Evolutionary conservation across 192 early-diverging fungal genomes (phyloP).

Genomic region (Rhizoclosmatium sp.): DNA sequence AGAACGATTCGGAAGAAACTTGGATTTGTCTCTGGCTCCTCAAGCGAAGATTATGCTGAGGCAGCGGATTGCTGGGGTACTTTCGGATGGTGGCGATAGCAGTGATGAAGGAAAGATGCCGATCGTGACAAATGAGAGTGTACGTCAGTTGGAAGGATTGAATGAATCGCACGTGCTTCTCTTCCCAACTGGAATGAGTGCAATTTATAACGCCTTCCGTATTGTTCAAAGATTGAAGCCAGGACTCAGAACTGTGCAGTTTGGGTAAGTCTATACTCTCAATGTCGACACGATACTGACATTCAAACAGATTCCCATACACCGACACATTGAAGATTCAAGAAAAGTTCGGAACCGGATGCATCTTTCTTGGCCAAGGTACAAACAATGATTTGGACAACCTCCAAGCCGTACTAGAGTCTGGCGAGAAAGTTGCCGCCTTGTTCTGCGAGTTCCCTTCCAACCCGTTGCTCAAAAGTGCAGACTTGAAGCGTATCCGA

Average conservation of each 20-base stretch:
- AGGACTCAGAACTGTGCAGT: conserved; percentile 81
- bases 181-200: conserved; percentile 91
- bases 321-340: conserved; percentile 96
- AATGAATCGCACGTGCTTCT: conserved; percentile 84
- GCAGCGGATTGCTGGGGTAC: conserved; percentile 85
- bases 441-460: conserved; percentile 95
- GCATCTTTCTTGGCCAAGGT: conserved; percentile 87
- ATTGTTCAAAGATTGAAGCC: conserved; percentile 53
- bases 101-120: conserved; percentile 34
- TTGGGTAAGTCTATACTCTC: conserved; percentile 66
- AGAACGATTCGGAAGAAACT: conserved; percentile 93
- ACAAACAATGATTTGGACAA: conserved; percentile 76
- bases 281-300: not conserved
- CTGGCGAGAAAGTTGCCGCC: conserved; percentile 71
- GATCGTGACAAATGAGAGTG: not conserved
- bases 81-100: conserved; percentile 49
- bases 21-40: conserved; percentile 71
- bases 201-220: conserved; percentile 88
- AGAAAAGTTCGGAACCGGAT: conserved; percentile 92
- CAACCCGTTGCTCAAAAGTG: conserved; percentile 89
- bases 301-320: conserved; percentile 81
- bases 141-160: conserved; percentile 49
- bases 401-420: conserved; percentile 69
- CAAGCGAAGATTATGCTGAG: conserved; percentile 77
- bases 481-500: conserved; percentile 79